Conservation (phyloP, 1,284 basidiomycete species). For the Moesziomyces sp. region DNA sequence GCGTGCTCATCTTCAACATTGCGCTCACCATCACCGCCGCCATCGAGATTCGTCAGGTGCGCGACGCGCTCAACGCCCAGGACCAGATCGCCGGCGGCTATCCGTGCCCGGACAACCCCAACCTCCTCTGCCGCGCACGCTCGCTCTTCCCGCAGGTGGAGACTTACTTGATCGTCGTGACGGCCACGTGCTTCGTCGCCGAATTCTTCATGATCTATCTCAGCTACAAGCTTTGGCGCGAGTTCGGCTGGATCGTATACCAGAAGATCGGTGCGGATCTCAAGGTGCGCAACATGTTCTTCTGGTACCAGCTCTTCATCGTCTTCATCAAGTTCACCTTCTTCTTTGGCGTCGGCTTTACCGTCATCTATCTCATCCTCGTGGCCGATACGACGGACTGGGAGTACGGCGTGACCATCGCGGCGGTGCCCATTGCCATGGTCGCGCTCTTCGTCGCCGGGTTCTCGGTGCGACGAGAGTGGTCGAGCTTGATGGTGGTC, state of each 20-base stretch:
- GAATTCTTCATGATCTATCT: constrained; percentile 46
- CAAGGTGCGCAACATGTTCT: constrained; percentile 46
- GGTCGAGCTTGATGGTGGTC: constrained; percentile 52
- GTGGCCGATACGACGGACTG: constrained; percentile 50
- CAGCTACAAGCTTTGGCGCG: constrained; percentile 51
- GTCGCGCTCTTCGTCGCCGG: constrained; percentile 51
- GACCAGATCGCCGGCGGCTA: constrained; percentile 32
- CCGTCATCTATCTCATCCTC: constrained; percentile 58
- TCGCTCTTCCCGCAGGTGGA: constrained; percentile 46
- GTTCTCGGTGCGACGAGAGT: constrained; percentile 52
- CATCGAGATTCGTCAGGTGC: constrained; percentile 57
- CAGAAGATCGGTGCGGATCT: constrained; percentile 60
- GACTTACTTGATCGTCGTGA: constrained; percentile 52
- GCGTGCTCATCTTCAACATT: constrained; percentile 58
- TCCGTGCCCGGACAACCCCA: constrained; percentile 30
- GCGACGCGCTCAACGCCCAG: constrained; percentile 48
- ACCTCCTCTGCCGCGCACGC: constrained; percentile 25
- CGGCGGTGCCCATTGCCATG: constrained; percentile 54
- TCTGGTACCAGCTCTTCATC: constrained; percentile 62
- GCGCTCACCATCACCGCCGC: constrained; percentile 55
- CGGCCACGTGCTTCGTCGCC: constrained; percentile 46
- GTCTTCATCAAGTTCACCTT: constrained; percentile 61
- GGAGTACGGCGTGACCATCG: constrained; percentile 58
- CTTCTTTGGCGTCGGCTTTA: constrained; percentile 59
- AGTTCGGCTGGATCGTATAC: constrained; percentile 63